Evolutionary conservation across 2,329 filamentous ascomycete genomes (phyloP).

Genomic region (Chalaropsis thielavioides): DNA sequence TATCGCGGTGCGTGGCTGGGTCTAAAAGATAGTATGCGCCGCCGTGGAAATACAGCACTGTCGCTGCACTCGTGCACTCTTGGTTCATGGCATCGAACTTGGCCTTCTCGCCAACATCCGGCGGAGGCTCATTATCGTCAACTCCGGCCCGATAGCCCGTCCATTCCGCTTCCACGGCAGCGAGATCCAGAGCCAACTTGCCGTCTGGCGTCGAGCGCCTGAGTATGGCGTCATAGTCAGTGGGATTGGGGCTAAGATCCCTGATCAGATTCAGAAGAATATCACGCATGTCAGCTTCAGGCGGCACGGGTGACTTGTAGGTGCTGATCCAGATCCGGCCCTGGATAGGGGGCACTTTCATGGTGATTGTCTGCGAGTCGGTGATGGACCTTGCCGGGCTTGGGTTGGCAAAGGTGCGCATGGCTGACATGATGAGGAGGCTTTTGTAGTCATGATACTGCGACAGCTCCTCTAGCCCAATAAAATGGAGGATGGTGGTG

Average conservation of each 20-base stretch:
- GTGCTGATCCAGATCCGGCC: constrained; percentile 71
- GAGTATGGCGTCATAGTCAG: constrained; percentile 19
- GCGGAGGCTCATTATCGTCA: constrained; percentile 34
- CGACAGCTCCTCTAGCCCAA: constrained; percentile 54
- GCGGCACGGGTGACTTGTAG: constrained; percentile 46
- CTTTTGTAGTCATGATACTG: constrained; percentile 68
- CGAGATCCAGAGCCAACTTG: constrained; percentile 31
- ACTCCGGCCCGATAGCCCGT: constrained; percentile 51
- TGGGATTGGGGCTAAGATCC: constrained; percentile 25
- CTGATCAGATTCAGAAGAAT: constrained; percentile 44
- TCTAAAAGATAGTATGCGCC: constrained; percentile 63
- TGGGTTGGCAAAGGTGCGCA: constrained; percentile 45
- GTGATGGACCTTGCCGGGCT: constrained; percentile 37
- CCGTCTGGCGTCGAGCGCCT: constrained; percentile 19
- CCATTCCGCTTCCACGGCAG: constrained; percentile 58
- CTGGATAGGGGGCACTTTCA: constrained; percentile 53
- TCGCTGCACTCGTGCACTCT: constrained; percentile 48
- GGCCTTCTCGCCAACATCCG: constrained; percentile 44
- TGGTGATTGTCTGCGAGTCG: constrained; percentile 47
- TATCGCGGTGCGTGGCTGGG: constrained; percentile 48
- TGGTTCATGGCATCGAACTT: constrained; percentile 54
- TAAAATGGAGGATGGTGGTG: constrained; percentile 45
- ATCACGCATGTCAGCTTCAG: constrained; percentile 41
- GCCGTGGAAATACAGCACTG: constrained; percentile 61
- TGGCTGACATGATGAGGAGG: constrained; percentile 53